phyloP scores from a whole-genome alignment of 768 basidiomycete species.

The Lanmaoa pseudosensibilis region DNA sequence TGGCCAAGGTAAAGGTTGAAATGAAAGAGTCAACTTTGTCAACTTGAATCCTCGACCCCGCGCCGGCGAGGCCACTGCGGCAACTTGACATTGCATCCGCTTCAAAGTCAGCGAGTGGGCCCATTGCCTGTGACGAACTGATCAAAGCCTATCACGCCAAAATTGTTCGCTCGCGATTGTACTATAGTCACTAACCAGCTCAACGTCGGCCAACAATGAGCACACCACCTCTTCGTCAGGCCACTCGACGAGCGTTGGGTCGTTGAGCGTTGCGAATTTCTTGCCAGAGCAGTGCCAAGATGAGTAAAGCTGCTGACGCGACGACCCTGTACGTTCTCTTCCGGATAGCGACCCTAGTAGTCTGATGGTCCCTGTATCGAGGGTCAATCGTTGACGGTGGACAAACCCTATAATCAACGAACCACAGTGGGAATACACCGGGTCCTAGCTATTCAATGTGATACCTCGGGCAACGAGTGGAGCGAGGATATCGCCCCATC shows the following conservation, averaged over 20 bases:
- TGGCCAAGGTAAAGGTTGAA: constrained; percentile 16
- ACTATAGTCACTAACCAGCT: background rate
- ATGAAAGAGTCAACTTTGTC: background rate
- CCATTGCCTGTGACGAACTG: background rate
- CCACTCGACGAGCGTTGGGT: background rate
- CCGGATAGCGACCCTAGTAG: constrained; percentile 15
- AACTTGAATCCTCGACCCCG: constrained; percentile 9
- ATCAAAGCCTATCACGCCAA: constrained; percentile 3
- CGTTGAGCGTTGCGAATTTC: constrained; percentile 2
- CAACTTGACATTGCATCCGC: constrained; percentile 17
- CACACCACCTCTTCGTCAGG: background rate
- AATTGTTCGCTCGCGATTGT: background rate
- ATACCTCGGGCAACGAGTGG: background rate
- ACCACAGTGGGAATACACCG: constrained; percentile 8
- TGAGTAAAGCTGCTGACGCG: constrained; percentile 29
- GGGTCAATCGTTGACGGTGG: background rate
- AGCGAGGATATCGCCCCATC: background rate
- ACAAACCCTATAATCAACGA: background rate
- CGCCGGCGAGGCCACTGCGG: constrained; percentile 11
- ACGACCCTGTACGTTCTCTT: constrained; percentile 10
- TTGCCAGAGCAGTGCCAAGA: constrained; percentile 3
- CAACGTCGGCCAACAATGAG: background rate
- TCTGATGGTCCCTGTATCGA: constrained; percentile 15
- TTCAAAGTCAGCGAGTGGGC: constrained; percentile 28
- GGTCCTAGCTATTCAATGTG: background rate